These are phyloP conservation scores for Ochromonas danica DNA, from an alignment of 108 stramenopile species.

Conservation along the genomic window DNA sequence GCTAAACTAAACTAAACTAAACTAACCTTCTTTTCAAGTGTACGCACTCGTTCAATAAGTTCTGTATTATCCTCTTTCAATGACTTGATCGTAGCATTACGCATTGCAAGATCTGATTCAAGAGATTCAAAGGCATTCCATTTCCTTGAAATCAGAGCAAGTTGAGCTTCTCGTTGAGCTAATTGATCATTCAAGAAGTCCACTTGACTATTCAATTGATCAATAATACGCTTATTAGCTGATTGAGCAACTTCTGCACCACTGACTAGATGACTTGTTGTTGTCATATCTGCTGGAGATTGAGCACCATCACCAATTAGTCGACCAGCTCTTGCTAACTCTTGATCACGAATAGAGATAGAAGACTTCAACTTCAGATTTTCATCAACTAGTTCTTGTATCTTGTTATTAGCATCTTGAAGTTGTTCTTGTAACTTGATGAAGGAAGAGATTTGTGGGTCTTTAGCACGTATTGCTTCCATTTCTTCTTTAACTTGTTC, in stretches of 20 bases:
- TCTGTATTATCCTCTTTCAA: background rate
- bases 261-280: no score
- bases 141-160: no score
- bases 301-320: slow-evolving; percentile 43
- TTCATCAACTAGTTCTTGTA: slow-evolving; percentile 37
- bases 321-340: slow-evolving; percentile 39
- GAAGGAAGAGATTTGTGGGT: no score
- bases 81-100: background rate
- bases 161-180: slow-evolving; percentile 47
- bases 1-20: background rate
- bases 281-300: background rate
- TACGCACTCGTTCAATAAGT: background rate
- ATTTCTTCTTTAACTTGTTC: no score
- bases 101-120: background rate
- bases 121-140: background rate
- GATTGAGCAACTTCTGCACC: slow-evolving; percentile 32
- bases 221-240: slow-evolving; percentile 53
- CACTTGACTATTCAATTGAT: slow-evolving; percentile 58
- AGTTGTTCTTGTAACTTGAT: background rate
- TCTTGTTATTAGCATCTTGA: slow-evolving; percentile 30
- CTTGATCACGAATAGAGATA: slow-evolving; percentile 38
- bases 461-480: no score
- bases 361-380: slow-evolving; percentile 32
- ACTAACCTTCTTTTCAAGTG: background rate
- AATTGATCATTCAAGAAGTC: slow-evolving; percentile 60